Evolutionary conservation across 1,284 basidiomycete genomes (phyloP).

Genomic region (Trichosporon faecale): DNA sequence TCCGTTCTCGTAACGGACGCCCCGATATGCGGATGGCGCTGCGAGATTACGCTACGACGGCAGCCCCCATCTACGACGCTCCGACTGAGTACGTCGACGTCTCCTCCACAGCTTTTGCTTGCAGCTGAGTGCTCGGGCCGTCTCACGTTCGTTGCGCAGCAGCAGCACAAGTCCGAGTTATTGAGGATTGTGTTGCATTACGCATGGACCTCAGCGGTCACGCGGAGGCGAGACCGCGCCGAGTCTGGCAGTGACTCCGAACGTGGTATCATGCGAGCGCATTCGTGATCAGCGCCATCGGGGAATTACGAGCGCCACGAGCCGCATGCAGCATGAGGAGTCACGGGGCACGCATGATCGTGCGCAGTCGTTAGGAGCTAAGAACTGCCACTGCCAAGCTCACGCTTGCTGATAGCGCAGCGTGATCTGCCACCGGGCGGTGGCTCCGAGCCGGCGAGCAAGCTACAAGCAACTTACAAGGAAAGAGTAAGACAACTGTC

Average conservation of each 20-base stretch:
- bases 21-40: background rate
- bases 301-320: background rate
- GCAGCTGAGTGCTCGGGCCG: background rate
- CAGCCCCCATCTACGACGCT: no score
- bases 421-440: no score
- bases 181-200: background rate
- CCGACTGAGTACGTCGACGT: background rate
- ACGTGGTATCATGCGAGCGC: background rate
- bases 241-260: background rate
- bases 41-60: background rate
- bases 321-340: background rate
- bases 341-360: background rate
- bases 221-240: background rate
- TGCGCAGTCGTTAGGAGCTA: background rate
- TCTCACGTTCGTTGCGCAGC: background rate
- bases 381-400: background rate
- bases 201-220: background rate
- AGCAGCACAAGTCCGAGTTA: background rate
- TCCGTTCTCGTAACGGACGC: background rate
- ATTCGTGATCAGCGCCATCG: background rate
- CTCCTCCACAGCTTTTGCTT: no score
- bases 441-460: no score
- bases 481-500: background rate
- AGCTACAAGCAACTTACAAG: no score
- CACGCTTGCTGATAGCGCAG: background rate